A percentile compares a stretch with the other conserved stretches of the same genome.
Conservation (phyloP, 257 asterid species). For the Anisodus acutangulus region DNA sequence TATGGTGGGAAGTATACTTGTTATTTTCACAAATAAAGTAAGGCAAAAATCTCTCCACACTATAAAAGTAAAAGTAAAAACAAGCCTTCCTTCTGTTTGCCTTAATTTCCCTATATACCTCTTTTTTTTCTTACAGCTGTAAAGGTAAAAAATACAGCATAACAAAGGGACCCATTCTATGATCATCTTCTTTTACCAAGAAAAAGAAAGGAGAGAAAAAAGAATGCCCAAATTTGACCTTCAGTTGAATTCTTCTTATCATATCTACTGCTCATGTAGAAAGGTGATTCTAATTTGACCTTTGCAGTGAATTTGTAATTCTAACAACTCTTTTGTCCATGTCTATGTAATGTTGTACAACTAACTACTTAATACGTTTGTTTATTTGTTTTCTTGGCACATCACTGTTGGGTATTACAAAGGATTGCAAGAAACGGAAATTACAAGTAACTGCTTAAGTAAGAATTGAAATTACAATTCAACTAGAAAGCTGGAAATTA, state of each 20-base stretch:
- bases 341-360: neutral
- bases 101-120: slow-evolving; percentile 27
- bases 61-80: slow-evolving; percentile 4
- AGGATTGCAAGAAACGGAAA: no score
- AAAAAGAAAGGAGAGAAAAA: neutral
- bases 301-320: neutral
- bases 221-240: slow-evolving; percentile 36
- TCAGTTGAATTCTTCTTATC: slow-evolving; percentile 44
- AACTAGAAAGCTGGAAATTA: no score
- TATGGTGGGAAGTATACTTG: slow-evolving; percentile 30
- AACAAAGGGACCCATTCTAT: slow-evolving; percentile 3
- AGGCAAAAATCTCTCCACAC: slow-evolving; percentile 24
- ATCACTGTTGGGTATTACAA: no score
- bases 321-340: slow-evolving; percentile 18
- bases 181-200: slow-evolving; percentile 17
- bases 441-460: no score
- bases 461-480: no score
- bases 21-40: slow-evolving; percentile 40
- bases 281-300: slow-evolving; percentile 25
- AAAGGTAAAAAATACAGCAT: slow-evolving; percentile 49
- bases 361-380: neutral
- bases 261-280: slow-evolving; percentile 26
- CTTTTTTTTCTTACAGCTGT: slow-evolving; percentile 58
- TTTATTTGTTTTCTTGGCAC: neutral
- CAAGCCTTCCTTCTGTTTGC: slow-evolving; percentile 27